These are phyloP conservation scores for Penicillium nucicola DNA, from an alignment of 495 filamentous ascomycete species.

Conservation along the genomic window DNA sequence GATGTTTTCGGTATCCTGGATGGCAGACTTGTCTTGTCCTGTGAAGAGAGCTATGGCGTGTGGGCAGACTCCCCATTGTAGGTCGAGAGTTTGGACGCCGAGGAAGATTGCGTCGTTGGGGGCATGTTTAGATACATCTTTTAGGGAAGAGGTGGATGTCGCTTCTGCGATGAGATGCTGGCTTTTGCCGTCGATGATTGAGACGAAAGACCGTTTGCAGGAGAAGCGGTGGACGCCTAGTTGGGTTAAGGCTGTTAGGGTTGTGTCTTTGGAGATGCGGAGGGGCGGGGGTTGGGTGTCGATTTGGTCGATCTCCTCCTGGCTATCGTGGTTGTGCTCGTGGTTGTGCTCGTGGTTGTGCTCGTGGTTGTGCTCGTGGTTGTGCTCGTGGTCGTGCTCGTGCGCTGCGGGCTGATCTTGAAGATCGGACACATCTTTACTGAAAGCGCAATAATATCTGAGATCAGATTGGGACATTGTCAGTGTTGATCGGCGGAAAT, in stretches of 20 bases:
- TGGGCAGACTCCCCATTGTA: conserved; percentile 39
- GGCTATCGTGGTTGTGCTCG: not conserved
- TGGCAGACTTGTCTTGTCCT: conserved; percentile 7
- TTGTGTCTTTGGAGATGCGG: conserved; percentile 43
- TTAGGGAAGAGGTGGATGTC: conserved; percentile 18
- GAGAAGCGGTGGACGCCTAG: conserved; percentile 54
- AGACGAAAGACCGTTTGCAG: conserved; percentile 49
- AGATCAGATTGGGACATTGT: not conserved
- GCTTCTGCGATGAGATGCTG: conserved; percentile 50
- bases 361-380: no score
- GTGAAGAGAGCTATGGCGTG: conserved; percentile 31
- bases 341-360: no score
- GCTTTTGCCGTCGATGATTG: conserved; percentile 49
- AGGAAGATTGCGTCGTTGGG: conserved; percentile 34
- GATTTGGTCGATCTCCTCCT: no score
- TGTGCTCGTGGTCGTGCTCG: not conserved
- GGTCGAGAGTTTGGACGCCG: conserved; percentile 39
- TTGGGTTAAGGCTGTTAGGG: conserved; percentile 59
- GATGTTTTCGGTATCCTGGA: conserved; percentile 9
- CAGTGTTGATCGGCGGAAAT: not conserved
- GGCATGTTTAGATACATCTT: not conserved
- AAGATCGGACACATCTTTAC: not conserved
- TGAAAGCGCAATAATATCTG: conserved; percentile 12
- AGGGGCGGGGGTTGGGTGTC: not conserved
- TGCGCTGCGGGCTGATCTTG: not conserved